Evolutionary conservation across 768 basidiomycete species (phyloP).

Genomic region (Lactarius sanguifluus): DNA sequence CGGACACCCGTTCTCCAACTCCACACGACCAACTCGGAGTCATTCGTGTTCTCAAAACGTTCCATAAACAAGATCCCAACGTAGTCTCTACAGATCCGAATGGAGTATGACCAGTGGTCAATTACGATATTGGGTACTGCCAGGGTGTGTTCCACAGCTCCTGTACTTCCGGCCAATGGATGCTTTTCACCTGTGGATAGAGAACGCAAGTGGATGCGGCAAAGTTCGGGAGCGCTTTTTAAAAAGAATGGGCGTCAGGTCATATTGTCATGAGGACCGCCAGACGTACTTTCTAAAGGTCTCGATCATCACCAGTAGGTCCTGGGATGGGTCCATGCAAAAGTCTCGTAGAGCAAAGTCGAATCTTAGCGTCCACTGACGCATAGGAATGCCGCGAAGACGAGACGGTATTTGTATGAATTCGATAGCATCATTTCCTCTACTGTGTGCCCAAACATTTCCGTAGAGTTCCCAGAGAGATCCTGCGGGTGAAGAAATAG

Average conservation of each 20-base stretch:
- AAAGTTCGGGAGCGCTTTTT: conserved; percentile 8
- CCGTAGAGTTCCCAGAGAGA: conserved; percentile 28
- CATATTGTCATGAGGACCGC: not conserved
- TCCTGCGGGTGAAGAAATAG: not conserved
- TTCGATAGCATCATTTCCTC: not conserved
- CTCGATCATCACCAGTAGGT: conserved; percentile 26
- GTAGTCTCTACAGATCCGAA: conserved; percentile 24
- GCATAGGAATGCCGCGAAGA: conserved; percentile 23
- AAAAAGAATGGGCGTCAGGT: not conserved
- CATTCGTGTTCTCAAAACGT: not conserved
- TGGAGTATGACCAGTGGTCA: conserved; percentile 17
- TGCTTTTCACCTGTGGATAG: conserved; percentile 23
- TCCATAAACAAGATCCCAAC: conserved; percentile 22
- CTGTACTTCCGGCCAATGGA: conserved; percentile 7
- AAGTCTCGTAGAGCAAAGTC: conserved; percentile 24
- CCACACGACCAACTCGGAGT: conserved; percentile 22
- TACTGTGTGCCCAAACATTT: conserved; percentile 24
- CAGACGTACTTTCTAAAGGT: conserved; percentile 35
- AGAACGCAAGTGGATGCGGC: conserved; percentile 14
- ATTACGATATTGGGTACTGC: not conserved
- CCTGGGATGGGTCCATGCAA: conserved; percentile 29
- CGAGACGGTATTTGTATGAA: conserved; percentile 28
- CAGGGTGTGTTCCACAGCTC: conserved; percentile 20
- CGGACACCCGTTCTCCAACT: conserved; percentile 27
- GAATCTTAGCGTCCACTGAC: conserved; percentile 23